phyloP scores from a whole-genome alignment of 768 basidiomycete genomes.

The Suillus plorans region DNA sequence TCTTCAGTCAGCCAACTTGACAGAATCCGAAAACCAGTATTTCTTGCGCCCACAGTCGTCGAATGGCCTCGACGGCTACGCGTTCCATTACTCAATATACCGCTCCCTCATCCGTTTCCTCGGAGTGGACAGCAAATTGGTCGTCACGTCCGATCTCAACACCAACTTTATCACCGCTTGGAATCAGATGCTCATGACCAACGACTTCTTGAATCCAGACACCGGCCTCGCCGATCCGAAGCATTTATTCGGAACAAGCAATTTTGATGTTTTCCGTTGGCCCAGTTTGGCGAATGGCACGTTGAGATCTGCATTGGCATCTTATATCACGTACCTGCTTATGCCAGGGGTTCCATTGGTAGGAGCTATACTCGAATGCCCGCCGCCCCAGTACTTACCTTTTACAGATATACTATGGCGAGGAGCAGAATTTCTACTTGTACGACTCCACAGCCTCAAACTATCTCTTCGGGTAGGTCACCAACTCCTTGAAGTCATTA shows the following conservation, averaged over 20 bases:
- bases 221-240: constrained; percentile 64
- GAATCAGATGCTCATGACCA: constrained; percentile 87
- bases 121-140: constrained; percentile 94
- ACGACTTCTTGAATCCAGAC: constrained; percentile 80
- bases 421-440: constrained; percentile 88
- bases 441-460: constrained; percentile 86
- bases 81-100: constrained; percentile 95
- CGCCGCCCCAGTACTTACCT: background rate
- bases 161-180: constrained; percentile 85
- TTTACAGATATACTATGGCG: constrained; percentile 76
- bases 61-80: constrained; percentile 72
- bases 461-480: constrained; percentile 80
- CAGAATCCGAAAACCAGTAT: constrained; percentile 60
- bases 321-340: constrained; percentile 75
- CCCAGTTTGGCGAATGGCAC: constrained; percentile 85
- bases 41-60: constrained; percentile 70
- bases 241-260: constrained; percentile 91
- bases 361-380: background rate
- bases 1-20: constrained; percentile 53
- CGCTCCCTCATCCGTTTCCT: constrained; percentile 84
- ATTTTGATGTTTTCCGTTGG: constrained; percentile 96
- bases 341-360: constrained; percentile 89
- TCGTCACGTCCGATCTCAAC: constrained; percentile 50
- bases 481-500: constrained; percentile 1
- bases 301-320: constrained; percentile 69